Percentiles rank a stretch among this genome's conserved stretches.
These are phyloP conservation scores for Trichoderma atrobrunneum DNA, from an alignment of 2,329 filamentous ascomycete genomes.

Conservation along the genomic window DNA sequence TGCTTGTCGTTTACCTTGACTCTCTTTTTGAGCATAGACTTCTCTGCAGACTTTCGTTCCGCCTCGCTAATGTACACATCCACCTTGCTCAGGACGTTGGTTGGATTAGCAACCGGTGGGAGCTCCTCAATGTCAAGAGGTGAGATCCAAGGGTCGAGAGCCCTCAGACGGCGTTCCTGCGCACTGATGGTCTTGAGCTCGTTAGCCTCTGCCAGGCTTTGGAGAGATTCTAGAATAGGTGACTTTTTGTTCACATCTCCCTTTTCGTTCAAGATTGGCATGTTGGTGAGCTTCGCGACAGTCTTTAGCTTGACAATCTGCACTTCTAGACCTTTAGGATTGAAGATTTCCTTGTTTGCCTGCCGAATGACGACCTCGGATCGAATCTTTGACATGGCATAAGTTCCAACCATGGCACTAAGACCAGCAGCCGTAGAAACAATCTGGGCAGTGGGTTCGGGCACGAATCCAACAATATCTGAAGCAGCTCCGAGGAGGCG, in stretches of 20 bases:
- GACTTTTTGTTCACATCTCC: not conserved
- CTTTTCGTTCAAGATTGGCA: constrained; percentile 1
- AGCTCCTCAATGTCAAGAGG: constrained; percentile 1
- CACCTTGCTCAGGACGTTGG: not conserved
- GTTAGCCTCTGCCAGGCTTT: not conserved
- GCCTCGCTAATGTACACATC: not conserved
- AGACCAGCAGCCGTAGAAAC: not conserved
- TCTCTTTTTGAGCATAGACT: constrained; percentile 7
- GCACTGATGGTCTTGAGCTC: not conserved
- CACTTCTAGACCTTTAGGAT: not conserved
- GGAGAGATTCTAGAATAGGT: not conserved
- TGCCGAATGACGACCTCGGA: not conserved
- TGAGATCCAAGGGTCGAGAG: not conserved
- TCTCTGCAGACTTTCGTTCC: not conserved
- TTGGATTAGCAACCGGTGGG: not conserved
- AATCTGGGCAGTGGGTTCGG: not conserved
- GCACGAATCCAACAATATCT: not conserved
- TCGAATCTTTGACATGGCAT: not conserved
- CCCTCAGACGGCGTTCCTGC: not conserved
- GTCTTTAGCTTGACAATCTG: not conserved
- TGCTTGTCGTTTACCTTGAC: not conserved
- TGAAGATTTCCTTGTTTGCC: not conserved
- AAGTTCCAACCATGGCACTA: not conserved
- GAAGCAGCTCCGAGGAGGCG: not conserved
- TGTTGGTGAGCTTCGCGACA: not conserved